Conservation (phyloP, 192 early-diverging fungal genomes). For the Pilaira anomala region DNA sequence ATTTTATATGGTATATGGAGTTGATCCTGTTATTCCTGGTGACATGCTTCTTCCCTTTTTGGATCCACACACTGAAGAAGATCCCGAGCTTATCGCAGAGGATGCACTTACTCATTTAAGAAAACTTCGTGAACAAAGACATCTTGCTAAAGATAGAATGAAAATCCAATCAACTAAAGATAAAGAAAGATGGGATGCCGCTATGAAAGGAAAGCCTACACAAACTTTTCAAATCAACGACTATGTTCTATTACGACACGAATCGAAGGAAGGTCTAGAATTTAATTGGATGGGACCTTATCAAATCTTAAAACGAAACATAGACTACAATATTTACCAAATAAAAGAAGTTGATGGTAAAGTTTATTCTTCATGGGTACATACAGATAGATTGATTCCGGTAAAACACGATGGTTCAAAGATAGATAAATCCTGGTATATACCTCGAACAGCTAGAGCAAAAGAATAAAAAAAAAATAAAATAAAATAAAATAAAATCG, state of each 20-base stretch:
- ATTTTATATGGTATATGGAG: conserved; percentile 23
- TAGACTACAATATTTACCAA: conserved; percentile 3
- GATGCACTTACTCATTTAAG: not conserved
- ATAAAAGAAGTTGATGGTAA: conserved; percentile 1
- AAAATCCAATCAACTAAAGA: not conserved
- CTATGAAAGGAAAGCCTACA: not conserved
- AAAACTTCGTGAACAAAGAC: not conserved
- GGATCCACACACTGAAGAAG: not conserved
- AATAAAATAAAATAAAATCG: too few relatives aligned
- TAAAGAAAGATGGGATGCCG: not conserved
- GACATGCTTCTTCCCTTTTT: conserved; percentile 7
- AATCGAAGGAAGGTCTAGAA: conserved; percentile 7
- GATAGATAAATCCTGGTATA: conserved; percentile 1
- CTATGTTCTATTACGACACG: conserved; percentile 2
- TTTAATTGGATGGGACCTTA: conserved; percentile 18
- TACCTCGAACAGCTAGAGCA: conserved; percentile 3
- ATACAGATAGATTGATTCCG: not conserved
- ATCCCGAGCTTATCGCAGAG: not conserved
- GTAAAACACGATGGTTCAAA: not conserved
- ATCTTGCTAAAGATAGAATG: not conserved
- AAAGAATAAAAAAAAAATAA: too few relatives aligned
- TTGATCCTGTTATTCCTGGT: conserved; percentile 16
- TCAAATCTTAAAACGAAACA: not conserved
- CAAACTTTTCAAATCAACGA: not conserved
- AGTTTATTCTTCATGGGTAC: conserved; percentile 15